These are phyloP conservation scores for Aspergillus hiratsukae DNA, from an alignment of 2,329 filamentous ascomycete genomes.

Conservation along the genomic window DNA sequence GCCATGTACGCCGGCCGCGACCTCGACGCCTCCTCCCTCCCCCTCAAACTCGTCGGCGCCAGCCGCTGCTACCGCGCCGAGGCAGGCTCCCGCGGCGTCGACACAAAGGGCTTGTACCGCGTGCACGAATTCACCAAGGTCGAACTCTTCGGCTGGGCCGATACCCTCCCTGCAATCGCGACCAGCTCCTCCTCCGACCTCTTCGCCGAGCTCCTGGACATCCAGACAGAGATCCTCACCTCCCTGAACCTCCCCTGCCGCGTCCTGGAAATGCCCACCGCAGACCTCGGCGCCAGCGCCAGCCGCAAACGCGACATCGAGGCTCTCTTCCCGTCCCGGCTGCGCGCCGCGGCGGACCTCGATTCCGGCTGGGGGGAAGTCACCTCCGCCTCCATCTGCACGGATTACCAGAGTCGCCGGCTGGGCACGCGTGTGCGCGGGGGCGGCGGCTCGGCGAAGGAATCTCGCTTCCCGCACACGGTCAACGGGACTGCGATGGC, in stretches of 20 bases:
- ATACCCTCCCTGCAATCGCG: conserved; percentile 44
- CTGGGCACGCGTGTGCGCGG: conserved; percentile 69
- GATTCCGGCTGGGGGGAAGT: conserved; percentile 87
- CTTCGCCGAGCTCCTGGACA: conserved; percentile 79
- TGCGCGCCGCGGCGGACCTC: conserved; percentile 22
- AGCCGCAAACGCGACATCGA: conserved; percentile 88
- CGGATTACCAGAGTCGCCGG: conserved; percentile 86
- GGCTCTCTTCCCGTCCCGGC: conserved; percentile 82
- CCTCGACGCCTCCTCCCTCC: conserved; percentile 62
- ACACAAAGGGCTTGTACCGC: conserved; percentile 91
- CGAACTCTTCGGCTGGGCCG: conserved; percentile 91
- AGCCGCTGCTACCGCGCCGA: conserved; percentile 96
- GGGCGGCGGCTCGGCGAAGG: conserved; percentile 43
- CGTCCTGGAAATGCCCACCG: conserved; percentile 84
- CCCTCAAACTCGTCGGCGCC: conserved; percentile 73
- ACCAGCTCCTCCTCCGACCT: conserved; percentile 41
- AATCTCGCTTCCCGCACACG: conserved; percentile 74
- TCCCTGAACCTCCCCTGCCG: conserved; percentile 78
- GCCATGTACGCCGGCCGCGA: conserved; percentile 77
- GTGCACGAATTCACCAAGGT: conserved; percentile 99
- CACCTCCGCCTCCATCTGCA: conserved; percentile 84
- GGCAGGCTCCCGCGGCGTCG: conserved; percentile 80
- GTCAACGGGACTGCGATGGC: conserved; percentile 92
- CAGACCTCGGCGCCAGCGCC: conserved; percentile 85
- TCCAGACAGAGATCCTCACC: conserved; percentile 78